Percentiles rank a stretch among this genome's conserved stretches.
Evolutionary conservation across 2,329 filamentous ascomycete genomes (phyloP).

Genomic region (Alternaria tenuissima): DNA sequence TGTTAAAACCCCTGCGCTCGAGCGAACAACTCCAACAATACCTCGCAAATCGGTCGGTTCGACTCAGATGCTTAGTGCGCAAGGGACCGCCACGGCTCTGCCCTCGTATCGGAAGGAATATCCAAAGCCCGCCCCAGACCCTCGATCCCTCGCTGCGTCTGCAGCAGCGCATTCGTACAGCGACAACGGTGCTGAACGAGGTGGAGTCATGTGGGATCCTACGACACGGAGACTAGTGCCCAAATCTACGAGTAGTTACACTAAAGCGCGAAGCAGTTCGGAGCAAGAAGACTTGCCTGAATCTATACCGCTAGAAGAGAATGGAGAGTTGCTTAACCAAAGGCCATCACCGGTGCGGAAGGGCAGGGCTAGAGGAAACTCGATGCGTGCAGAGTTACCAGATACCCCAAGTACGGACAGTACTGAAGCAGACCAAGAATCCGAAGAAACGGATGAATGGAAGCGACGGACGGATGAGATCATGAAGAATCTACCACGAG

Average conservation of each 20-base stretch:
- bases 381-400: slow-evolving; percentile 43
- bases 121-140: slow-evolving; percentile 40
- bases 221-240: slow-evolving; percentile 20
- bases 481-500: slow-evolving; percentile 79
- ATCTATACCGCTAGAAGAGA: slow-evolving; percentile 29
- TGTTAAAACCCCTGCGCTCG: slow-evolving; percentile 14
- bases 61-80: slow-evolving; percentile 12
- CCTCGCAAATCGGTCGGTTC: slow-evolving; percentile 34
- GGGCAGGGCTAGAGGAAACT: slow-evolving; percentile 38
- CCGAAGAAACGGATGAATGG: slow-evolving; percentile 48
- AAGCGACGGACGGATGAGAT: slow-evolving; percentile 53
- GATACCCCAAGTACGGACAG: slow-evolving; percentile 44
- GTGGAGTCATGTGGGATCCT: slow-evolving; percentile 21
- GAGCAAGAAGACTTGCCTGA: slow-evolving; percentile 31
- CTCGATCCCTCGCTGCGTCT: slow-evolving; percentile 38
- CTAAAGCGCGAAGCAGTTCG: slow-evolving; percentile 25
- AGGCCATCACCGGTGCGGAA: slow-evolving; percentile 37
- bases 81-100: slow-evolving; percentile 25
- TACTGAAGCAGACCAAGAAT: slow-evolving; percentile 28
- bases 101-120: slow-evolving; percentile 62
- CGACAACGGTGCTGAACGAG: slow-evolving; percentile 31
- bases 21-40: slow-evolving; percentile 24
- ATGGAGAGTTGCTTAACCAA: slow-evolving; percentile 29
- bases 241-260: slow-evolving; percentile 23
- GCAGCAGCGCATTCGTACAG: slow-evolving; percentile 44